Evolutionary conservation across 495 filamentous ascomycete species (phyloP).

Genomic region (Penicillium flavigenum): DNA sequence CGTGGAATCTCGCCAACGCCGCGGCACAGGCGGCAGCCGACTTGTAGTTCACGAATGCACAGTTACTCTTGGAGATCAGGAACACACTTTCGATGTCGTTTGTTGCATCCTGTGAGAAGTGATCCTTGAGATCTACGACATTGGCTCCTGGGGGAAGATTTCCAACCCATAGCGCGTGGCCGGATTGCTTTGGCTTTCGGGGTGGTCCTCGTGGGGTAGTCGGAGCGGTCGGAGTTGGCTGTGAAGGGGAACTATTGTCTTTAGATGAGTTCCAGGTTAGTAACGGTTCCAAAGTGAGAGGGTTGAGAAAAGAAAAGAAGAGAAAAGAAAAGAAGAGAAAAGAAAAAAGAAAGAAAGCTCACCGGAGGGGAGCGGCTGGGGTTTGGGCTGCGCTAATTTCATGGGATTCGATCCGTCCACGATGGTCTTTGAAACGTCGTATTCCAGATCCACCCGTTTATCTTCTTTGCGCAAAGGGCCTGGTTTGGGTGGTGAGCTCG

Average conservation of each 20-base stretch:
- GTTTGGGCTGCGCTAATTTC: conserved; percentile 19
- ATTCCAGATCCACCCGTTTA: conserved; percentile 23
- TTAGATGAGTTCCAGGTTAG: conserved; percentile 17
- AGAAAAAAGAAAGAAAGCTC: conserved; percentile 8
- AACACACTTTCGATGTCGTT: conserved; percentile 85
- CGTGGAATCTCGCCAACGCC: conserved; percentile 83
- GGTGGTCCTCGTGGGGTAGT: conserved; percentile 79
- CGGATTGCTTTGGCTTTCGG: conserved; percentile 87
- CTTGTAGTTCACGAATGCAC: conserved; percentile 95
- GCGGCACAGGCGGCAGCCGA: conserved; percentile 73
- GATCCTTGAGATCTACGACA: conserved; percentile 79
- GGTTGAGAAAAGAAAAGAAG: not conserved
- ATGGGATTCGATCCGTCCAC: conserved; percentile 46
- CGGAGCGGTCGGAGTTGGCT: conserved; percentile 22
- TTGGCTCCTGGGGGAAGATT: conserved; percentile 83
- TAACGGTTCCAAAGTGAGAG: not conserved
- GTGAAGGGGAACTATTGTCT: conserved; percentile 15
- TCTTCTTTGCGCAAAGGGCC: conserved; percentile 23
- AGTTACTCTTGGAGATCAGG: conserved; percentile 95
- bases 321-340: not conserved
- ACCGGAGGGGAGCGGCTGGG: conserved; percentile 27
- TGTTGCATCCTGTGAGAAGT: conserved; percentile 80
- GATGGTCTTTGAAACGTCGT: conserved; percentile 45
- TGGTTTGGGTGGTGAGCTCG: not conserved
- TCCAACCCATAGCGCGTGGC: conserved; percentile 94